These are phyloP conservation scores for Rhododendron griersonianum DNA, from an alignment of 148 eudicot species.

Conservation along the genomic window DNA sequence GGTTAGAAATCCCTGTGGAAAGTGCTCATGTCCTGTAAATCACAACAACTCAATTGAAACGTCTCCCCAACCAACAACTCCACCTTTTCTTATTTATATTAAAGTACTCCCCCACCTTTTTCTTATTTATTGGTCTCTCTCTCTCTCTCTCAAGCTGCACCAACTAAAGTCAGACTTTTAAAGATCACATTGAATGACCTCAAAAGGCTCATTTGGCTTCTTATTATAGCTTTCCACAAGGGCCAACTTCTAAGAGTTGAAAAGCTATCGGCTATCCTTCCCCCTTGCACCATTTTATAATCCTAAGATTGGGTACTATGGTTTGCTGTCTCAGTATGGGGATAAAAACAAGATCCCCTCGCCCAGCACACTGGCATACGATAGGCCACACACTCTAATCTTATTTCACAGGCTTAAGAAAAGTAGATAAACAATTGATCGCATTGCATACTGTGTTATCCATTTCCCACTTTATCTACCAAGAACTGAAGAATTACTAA, in stretches of 20 bases:
- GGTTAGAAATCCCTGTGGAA: not conserved
- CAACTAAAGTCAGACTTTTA: not conserved
- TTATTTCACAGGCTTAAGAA: not conserved
- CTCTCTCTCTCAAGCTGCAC: not conserved
- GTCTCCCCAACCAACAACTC: not conserved
- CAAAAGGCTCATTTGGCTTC: not conserved
- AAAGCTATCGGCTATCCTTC: not conserved
- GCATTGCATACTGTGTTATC: not conserved
- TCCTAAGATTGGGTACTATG: not conserved
- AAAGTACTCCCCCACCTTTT: constrained; percentile 3
- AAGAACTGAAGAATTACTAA: not conserved
- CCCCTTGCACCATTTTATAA: not conserved
- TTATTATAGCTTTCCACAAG: not conserved
- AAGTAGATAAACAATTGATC: not conserved
- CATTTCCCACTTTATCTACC: not conserved
- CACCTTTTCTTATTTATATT: constrained; percentile 8
- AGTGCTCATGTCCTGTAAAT: constrained; percentile 1
- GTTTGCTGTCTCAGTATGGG: not conserved
- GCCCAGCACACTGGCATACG: not conserved
- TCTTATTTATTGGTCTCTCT: constrained; percentile 3
- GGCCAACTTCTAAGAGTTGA: not conserved
- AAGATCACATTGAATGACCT: not conserved
- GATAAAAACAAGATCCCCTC: not conserved
- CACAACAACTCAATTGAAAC: not conserved
- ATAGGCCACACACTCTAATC: not conserved